Evolutionary conservation across 1,284 basidiomycete species (phyloP).

Genomic region (Hypsizygus ulmarius): DNA sequence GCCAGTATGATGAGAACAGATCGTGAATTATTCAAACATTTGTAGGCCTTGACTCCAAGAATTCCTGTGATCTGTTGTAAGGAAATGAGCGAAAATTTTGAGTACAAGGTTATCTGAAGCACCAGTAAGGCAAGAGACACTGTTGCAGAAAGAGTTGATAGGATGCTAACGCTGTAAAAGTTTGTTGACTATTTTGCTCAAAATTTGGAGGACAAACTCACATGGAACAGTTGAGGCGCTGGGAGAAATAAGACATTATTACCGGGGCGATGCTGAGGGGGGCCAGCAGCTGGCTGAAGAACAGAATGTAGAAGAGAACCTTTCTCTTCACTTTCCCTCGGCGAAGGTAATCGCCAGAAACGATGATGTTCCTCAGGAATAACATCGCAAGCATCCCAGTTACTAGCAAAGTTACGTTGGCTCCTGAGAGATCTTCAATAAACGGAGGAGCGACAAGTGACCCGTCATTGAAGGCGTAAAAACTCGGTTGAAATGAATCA

Average conservation of each 20-base stretch:
- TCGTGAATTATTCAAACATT: slow-evolving; percentile 57
- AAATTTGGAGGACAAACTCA: slow-evolving; percentile 20
- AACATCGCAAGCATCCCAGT: slow-evolving; percentile 49
- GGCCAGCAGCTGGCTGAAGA: slow-evolving; percentile 55
- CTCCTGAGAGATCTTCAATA: slow-evolving; percentile 38
- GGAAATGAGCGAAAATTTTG: slow-evolving; percentile 1
- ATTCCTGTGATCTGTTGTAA: slow-evolving; percentile 55
- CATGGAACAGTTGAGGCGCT: slow-evolving; percentile 34
- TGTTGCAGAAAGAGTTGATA: slow-evolving; percentile 35
- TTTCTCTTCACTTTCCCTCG: slow-evolving; percentile 61
- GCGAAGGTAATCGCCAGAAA: slow-evolving; percentile 50
- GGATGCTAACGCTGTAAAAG: slow-evolving; percentile 32
- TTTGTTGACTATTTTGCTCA: slow-evolving; percentile 5
- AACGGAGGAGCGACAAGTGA: slow-evolving; percentile 55
- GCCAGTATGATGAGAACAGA: slow-evolving; percentile 44
- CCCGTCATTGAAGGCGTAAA: slow-evolving; percentile 51
- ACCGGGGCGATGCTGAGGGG: slow-evolving; percentile 43
- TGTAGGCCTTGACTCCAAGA: slow-evolving; percentile 64
- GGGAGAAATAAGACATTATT: slow-evolving; percentile 46
- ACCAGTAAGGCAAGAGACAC: slow-evolving; percentile 50
- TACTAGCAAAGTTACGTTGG: slow-evolving; percentile 47
- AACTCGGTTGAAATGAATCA: slow-evolving; percentile 45
- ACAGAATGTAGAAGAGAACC: slow-evolving; percentile 53
- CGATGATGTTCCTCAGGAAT: slow-evolving; percentile 54
- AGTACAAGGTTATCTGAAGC: slow-evolving; percentile 12